A percentile compares a stretch with the other conserved stretches of the same genome.
phyloP scores from a whole-genome alignment of 345 rosid species.

The Firmiana major region DNA sequence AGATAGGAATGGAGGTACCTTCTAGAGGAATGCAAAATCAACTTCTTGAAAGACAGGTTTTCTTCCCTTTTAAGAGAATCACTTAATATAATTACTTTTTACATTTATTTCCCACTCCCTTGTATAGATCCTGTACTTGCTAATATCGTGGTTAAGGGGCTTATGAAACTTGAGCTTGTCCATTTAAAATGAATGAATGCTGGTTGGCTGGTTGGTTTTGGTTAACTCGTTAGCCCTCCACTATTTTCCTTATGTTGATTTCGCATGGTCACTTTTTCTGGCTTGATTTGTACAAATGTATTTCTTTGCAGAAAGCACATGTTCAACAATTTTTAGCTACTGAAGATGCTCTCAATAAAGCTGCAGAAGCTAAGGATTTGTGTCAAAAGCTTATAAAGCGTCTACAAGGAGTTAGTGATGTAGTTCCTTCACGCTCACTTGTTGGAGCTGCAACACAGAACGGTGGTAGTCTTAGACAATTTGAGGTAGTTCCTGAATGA shows the following conservation, averaged over 20 bases:
- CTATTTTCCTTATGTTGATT: background rate
- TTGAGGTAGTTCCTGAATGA: constrained; percentile 52
- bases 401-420: constrained; percentile 63
- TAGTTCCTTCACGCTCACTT: constrained; percentile 47
- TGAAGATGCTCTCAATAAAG: constrained; percentile 86
- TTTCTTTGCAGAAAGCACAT: constrained; percentile 69
- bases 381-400: constrained; percentile 65
- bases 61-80: constrained; percentile 18
- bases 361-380: constrained; percentile 76
- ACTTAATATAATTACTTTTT: background rate
- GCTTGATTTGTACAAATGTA: constrained; percentile 16
- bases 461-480: constrained; percentile 65
- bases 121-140: background rate
- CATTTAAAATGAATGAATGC: background rate
- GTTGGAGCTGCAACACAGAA: constrained; percentile 59
- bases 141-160: constrained; percentile 4
- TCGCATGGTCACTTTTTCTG: background rate
- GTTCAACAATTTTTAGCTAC: constrained; percentile 94
- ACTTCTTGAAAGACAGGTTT: constrained; percentile 92
- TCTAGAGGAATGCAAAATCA: constrained; percentile 82
- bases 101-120: background rate
- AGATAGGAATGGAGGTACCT: constrained; percentile 55
- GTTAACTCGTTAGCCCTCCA: background rate
- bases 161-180: background rate
- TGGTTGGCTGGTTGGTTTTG: background rate